Evolutionary conservation across 2,329 filamentous ascomycete genomes (phyloP).

Genomic region (Ceratocystis ficicola): DNA sequence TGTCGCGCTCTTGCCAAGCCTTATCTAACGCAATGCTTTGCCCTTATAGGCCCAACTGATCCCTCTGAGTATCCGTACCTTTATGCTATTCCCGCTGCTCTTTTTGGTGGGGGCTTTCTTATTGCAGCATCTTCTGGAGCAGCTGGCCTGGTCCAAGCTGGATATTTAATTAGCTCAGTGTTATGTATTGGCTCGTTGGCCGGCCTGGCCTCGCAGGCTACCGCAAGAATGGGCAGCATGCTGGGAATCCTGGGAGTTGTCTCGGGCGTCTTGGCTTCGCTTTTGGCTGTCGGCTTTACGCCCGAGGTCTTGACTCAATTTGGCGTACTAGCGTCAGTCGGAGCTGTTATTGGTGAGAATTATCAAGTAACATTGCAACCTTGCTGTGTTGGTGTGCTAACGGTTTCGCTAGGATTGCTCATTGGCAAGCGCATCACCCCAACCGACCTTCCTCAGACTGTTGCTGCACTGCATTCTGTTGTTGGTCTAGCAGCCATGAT

Average conservation of each 20-base stretch:
- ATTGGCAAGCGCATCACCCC: conserved; percentile 82
- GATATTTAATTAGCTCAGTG: conserved; percentile 72
- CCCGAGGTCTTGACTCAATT: conserved; percentile 71
- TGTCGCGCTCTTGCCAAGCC: not conserved
- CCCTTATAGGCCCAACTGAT: conserved; percentile 55
- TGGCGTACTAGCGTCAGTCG: conserved; percentile 59
- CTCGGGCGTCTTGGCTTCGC: conserved; percentile 69
- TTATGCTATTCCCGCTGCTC: conserved; percentile 61
- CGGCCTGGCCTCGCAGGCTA: conserved; percentile 67
- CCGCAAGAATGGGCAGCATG: conserved; percentile 73
- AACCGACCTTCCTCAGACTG: conserved; percentile 77
- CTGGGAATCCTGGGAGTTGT: conserved; percentile 77
- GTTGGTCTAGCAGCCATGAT: conserved; percentile 80
- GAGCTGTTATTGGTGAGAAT: conserved; percentile 46
- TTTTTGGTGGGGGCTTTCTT: conserved; percentile 73
- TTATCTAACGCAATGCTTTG: not conserved
- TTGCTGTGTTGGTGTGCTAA: not conserved
- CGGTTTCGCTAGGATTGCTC: conserved; percentile 42
- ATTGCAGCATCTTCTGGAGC: conserved; percentile 70
- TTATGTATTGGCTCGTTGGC: conserved; percentile 78
- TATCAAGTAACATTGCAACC: conserved; percentile 19
- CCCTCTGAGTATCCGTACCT: conserved; percentile 82
- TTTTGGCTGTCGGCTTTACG: conserved; percentile 69
- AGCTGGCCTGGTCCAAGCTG: conserved; percentile 73
- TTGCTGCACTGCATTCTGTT: conserved; percentile 78